Evolutionary conservation across 108 stramenopile species (phyloP).

Genomic region (Fistulifera pelliculosa): DNA sequence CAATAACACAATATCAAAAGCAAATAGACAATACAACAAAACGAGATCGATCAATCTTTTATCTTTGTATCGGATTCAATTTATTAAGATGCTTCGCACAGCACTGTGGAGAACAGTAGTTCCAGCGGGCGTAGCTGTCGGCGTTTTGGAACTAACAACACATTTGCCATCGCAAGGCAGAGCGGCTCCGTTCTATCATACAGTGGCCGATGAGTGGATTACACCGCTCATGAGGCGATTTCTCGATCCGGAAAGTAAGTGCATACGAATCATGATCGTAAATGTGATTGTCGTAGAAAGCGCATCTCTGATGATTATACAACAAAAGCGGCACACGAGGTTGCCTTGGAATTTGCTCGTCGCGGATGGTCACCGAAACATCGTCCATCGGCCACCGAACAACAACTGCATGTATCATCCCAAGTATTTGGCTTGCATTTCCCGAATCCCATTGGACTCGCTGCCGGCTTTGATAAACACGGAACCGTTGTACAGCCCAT

Average conservation of each 20-base stretch:
- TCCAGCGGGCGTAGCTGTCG: constrained; percentile 21
- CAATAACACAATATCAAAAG: too few species aligned
- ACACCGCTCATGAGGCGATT: constrained; percentile 52
- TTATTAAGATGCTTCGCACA: too few species aligned
- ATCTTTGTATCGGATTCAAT: too few species aligned
- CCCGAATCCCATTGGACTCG: constrained; percentile 81
- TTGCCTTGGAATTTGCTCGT: constrained; percentile 39
- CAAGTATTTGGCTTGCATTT: constrained; percentile 25
- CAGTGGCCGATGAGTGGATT: constrained; percentile 38
- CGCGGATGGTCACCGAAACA: constrained; percentile 37
- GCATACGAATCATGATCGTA: background rate
- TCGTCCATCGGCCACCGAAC: constrained; percentile 33
- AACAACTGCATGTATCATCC: constrained; percentile 9
- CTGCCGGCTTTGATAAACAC: constrained; percentile 96
- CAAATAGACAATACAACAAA: too few species aligned
- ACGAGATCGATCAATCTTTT: too few species aligned
- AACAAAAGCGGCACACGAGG: constrained; percentile 23
- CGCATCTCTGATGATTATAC: background rate
- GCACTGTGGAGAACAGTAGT: constrained; percentile 8
- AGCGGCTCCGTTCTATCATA: constrained; percentile 56
- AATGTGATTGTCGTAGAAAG: background rate
- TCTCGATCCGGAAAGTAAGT: constrained; percentile 50
- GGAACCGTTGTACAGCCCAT: constrained; percentile 67
- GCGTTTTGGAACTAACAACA: constrained; percentile 53
- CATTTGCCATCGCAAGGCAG: constrained; percentile 70